These are phyloP conservation scores for Teunomyces kruisii DNA, from an alignment of 805 yeast species.

Conservation along the genomic window DNA sequence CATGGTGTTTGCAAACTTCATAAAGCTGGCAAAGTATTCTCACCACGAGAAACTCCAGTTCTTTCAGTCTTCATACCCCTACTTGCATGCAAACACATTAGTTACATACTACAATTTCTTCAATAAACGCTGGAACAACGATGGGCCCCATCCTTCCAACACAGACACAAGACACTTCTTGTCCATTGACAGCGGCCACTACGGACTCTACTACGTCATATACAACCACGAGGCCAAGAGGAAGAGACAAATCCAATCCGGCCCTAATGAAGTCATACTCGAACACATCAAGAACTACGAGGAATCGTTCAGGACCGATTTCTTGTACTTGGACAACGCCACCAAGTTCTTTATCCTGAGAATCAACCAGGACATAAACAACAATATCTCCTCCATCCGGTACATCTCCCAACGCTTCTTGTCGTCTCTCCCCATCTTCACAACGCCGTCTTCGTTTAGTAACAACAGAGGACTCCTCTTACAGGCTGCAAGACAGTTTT, in stretches of 20 bases:
- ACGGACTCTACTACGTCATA: conserved; percentile 42
- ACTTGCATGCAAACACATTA: conserved; percentile 14
- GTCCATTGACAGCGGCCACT: conserved; percentile 39
- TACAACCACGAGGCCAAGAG: conserved; percentile 34
- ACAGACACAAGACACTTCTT: conserved; percentile 16
- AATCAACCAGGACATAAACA: conserved; percentile 29
- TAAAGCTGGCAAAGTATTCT: conserved; percentile 15
- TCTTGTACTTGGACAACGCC: conserved; percentile 8
- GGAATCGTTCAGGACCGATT: not conserved
- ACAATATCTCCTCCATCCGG: conserved; percentile 25
- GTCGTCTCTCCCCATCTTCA: conserved; percentile 20
- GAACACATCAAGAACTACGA: conserved; percentile 9
- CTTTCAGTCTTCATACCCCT: conserved; percentile 26
- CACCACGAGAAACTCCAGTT: conserved; percentile 20
- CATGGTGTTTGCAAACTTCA: conserved; percentile 14
- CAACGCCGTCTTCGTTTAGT: conserved; percentile 1
- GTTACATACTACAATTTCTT: conserved; percentile 9
- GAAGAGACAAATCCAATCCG: conserved; percentile 8
- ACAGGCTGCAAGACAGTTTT: conserved; percentile 10
- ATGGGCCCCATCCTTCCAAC: conserved; percentile 26
- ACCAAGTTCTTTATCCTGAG: conserved; percentile 28
- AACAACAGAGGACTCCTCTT: not conserved
- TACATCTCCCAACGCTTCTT: conserved; percentile 18
- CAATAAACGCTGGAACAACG: conserved; percentile 18
- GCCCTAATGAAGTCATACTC: conserved; percentile 9